Percentiles rank a stretch among this genome's conserved stretches.
Evolutionary conservation across 2,329 filamentous ascomycete species (phyloP).

Genomic region (Ophiostoma fasciatum): DNA sequence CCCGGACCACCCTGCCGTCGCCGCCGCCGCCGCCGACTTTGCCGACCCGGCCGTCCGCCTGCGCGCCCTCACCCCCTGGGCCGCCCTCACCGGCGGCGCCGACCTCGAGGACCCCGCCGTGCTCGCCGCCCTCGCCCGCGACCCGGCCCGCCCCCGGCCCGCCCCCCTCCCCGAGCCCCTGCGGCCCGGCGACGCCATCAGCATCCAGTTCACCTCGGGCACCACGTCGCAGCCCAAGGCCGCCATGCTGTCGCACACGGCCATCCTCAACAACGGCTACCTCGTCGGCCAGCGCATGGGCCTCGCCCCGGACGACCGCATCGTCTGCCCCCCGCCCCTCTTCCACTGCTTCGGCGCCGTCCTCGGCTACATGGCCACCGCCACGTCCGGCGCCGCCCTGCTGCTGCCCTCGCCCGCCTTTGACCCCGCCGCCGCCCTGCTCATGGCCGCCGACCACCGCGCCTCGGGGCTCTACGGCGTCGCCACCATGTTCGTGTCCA

Average conservation of each 20-base stretch:
- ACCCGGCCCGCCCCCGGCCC: slow-evolving; percentile 9
- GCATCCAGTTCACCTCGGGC: slow-evolving; percentile 96
- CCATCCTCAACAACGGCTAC: slow-evolving; percentile 84
- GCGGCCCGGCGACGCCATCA: slow-evolving; percentile 56
- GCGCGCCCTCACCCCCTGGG: slow-evolving; percentile 30
- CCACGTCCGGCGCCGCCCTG: slow-evolving; percentile 62
- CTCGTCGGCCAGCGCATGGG: slow-evolving; percentile 79
- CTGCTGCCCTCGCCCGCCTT: slow-evolving; percentile 82
- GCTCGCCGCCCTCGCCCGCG: not conserved
- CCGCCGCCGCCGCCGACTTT: slow-evolving; percentile 23
- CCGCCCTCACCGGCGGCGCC: slow-evolving; percentile 18
- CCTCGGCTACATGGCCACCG: slow-evolving; percentile 91
- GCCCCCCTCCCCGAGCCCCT: slow-evolving; percentile 28
- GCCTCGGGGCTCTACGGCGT: slow-evolving; percentile 70
- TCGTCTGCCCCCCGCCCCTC: slow-evolving; percentile 74
- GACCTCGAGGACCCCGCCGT: slow-evolving; percentile 1
- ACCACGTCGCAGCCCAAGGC: slow-evolving; percentile 87
- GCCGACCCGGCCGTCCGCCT: slow-evolving; percentile 9
- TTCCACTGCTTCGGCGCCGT: slow-evolving; percentile 88
- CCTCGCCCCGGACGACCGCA: slow-evolving; percentile 55
- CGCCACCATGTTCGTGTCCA: slow-evolving; percentile 83
- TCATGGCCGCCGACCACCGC: slow-evolving; percentile 34
- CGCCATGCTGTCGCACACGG: slow-evolving; percentile 69
- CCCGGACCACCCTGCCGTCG: slow-evolving; percentile 25
- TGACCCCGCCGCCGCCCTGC: slow-evolving; percentile 58